These are phyloP conservation scores for Durotheca rogersii DNA, from an alignment of 495 filamentous ascomycete genomes.

Conservation along the genomic window DNA sequence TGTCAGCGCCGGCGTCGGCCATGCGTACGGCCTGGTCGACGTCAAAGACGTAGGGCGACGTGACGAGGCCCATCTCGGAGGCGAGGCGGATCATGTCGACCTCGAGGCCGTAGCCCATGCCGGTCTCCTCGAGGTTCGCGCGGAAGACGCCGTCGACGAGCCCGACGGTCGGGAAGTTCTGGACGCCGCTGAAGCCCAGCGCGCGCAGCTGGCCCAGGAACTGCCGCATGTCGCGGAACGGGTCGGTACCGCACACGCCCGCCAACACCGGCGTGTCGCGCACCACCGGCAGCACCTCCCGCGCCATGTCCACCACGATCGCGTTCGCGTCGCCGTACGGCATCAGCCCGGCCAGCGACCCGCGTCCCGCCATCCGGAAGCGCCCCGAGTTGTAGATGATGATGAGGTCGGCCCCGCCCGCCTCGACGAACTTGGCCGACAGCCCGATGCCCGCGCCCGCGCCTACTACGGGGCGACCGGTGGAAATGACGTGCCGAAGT, in stretches of 20 bases:
- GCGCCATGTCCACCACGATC: constrained; percentile 66
- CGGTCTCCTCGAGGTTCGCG: constrained; percentile 66
- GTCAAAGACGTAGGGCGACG: constrained; percentile 69
- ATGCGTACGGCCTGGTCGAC: constrained; percentile 59
- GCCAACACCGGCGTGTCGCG: constrained; percentile 62
- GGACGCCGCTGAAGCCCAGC: constrained; percentile 65
- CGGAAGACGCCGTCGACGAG: constrained; percentile 68
- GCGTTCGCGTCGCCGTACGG: constrained; percentile 72
- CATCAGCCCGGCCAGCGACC: constrained; percentile 70
- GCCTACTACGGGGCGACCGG: constrained; percentile 61
- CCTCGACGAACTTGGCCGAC: constrained; percentile 68
- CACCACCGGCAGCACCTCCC: constrained; percentile 61
- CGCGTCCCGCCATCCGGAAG: constrained; percentile 71
- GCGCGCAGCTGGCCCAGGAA: constrained; percentile 59
- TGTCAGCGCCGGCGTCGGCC: constrained; percentile 63
- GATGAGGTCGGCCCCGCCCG: constrained; percentile 66
- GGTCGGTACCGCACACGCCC: constrained; percentile 67
- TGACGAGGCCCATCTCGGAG: constrained; percentile 58
- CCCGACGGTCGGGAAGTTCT: constrained; percentile 74
- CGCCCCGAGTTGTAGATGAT: constrained; percentile 73
- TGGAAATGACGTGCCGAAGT: constrained; percentile 53
- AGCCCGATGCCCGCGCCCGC: constrained; percentile 73
- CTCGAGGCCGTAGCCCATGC: constrained; percentile 64
- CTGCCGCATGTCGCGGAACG: constrained; percentile 57
- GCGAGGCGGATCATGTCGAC: constrained; percentile 64